Conservation (phyloP, 1,139 yeast species). For the Arxiozyma slooffiae region DNA sequence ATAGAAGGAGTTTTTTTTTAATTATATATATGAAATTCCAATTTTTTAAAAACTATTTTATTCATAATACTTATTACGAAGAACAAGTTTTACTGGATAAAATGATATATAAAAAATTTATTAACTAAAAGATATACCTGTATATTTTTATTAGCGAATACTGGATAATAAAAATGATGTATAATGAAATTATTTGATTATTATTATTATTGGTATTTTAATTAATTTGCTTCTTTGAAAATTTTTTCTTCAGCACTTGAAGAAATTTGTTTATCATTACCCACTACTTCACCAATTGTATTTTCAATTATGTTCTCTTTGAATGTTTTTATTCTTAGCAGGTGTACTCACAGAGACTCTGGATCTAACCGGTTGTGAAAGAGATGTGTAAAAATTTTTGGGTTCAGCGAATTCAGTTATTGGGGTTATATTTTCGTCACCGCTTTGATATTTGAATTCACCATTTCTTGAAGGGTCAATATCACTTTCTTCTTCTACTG, state of each 20-base stretch:
- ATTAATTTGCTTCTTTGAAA: background rate
- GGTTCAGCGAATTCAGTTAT: constrained; percentile 65
- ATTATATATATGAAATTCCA: background rate
- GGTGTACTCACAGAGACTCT: constrained; percentile 21
- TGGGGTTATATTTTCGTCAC: constrained; percentile 58
- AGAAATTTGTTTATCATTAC: background rate
- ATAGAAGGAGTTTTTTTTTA: background rate
- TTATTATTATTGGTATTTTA: too few species aligned
- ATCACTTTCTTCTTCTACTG: constrained; percentile 85
- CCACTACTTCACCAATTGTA: constrained; percentile 2
- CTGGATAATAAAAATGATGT: background rate
- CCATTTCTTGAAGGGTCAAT: constrained; percentile 85
- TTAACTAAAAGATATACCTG: too few species aligned
- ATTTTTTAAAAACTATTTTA: background rate
- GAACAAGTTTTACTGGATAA: too few species aligned
- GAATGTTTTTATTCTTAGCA: background rate
- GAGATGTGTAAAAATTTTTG: constrained; percentile 53
- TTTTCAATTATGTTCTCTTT: constrained; percentile 3
- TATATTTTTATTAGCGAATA: background rate
- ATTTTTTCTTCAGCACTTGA: constrained; percentile 3
- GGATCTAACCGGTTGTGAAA: constrained; percentile 68
- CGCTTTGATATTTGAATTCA: constrained; percentile 68
- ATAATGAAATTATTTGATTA: background rate
- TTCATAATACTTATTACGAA: too few species aligned
- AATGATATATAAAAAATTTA: too few species aligned